A percentile compares a stretch with the other conserved stretches of the same genome.
phyloP scores from a whole-genome alignment of 805 yeast genomes.

The Metschnikowia cerradonensis region DNA sequence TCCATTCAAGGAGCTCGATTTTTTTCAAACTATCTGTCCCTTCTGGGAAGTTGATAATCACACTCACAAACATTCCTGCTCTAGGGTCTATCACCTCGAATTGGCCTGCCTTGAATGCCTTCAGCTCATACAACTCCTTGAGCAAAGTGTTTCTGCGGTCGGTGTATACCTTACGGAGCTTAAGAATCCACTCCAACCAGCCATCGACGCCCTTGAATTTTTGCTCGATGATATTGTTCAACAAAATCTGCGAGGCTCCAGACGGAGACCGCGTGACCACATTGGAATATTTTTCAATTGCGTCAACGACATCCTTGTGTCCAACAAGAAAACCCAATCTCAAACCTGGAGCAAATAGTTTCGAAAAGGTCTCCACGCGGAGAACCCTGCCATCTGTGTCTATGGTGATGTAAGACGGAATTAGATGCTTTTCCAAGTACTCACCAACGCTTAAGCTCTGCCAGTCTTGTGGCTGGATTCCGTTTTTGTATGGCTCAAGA shows the following conservation, averaged over 20 bases:
- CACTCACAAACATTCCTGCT: slow-evolving; percentile 25
- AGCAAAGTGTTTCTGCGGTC: slow-evolving; percentile 38
- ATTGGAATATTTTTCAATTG: slow-evolving; percentile 11
- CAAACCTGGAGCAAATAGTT: slow-evolving; percentile 20
- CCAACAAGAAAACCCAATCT: slow-evolving; percentile 19
- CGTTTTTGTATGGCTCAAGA: slow-evolving; percentile 12
- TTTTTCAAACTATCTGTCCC: slow-evolving; percentile 9
- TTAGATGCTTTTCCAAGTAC: slow-evolving; percentile 12
- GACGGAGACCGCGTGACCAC: slow-evolving; percentile 20
- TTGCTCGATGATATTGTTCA: slow-evolving; percentile 16
- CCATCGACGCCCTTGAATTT: slow-evolving; percentile 27
- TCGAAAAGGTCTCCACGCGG: slow-evolving; percentile 19
- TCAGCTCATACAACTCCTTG: slow-evolving; percentile 15
- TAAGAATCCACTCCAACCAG: slow-evolving; percentile 47
- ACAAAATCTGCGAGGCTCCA: slow-evolving; percentile 17
- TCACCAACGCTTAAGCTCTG: slow-evolving; percentile 9
- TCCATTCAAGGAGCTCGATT: slow-evolving; percentile 12
- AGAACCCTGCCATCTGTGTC: slow-evolving; percentile 19
- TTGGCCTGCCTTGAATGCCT: slow-evolving; percentile 19
- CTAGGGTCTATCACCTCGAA: slow-evolving; percentile 20
- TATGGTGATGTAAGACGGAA: slow-evolving; percentile 15
- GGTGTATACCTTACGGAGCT: slow-evolving; percentile 44
- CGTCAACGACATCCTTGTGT: slow-evolving; percentile 15
- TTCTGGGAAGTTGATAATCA: slow-evolving; percentile 12
- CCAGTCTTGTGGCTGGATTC: neutral